phyloP scores from a whole-genome alignment of 805 yeast genomes.

The Candida krabiensis region DNA sequence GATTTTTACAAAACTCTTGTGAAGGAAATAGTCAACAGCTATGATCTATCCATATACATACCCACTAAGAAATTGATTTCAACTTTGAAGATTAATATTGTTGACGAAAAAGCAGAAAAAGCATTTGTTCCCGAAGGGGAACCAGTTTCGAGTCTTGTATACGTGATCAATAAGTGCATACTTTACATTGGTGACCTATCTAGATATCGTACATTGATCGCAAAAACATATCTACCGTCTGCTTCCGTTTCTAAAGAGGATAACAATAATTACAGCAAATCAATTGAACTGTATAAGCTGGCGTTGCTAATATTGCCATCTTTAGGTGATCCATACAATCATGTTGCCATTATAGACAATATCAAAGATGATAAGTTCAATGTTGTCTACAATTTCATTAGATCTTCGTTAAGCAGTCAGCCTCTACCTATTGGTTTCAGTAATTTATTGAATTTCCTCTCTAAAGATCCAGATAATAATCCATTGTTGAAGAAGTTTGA shows the following conservation, averaged over 20 bases:
- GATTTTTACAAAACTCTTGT: slow-evolving; percentile 49
- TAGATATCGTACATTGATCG: slow-evolving; percentile 53
- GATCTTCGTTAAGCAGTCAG: slow-evolving; percentile 56
- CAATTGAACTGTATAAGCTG: slow-evolving; percentile 47
- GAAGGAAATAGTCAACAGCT: slow-evolving; percentile 38
- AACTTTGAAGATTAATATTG: slow-evolving; percentile 22
- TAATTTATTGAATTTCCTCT: slow-evolving; percentile 42
- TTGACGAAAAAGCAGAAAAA: background rate
- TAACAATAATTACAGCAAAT: slow-evolving; percentile 42
- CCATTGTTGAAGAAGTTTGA: slow-evolving; percentile 29
- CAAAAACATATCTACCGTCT: slow-evolving; percentile 40
- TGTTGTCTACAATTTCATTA: slow-evolving; percentile 52
- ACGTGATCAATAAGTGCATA: slow-evolving; percentile 47
- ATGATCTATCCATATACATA: slow-evolving; percentile 37
- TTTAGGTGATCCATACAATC: slow-evolving; percentile 65
- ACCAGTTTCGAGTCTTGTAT: slow-evolving; percentile 32
- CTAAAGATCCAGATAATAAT: slow-evolving; percentile 34
- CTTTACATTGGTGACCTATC: slow-evolving; percentile 58
- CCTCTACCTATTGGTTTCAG: slow-evolving; percentile 46
- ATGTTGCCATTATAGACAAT: slow-evolving; percentile 56
- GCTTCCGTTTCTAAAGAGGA: slow-evolving; percentile 35
- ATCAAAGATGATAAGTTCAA: slow-evolving; percentile 46
- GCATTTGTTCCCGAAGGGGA: slow-evolving; percentile 10
- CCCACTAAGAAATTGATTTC: slow-evolving; percentile 32
- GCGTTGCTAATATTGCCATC: slow-evolving; percentile 64